Evolutionary conservation across 495 filamentous ascomycete genomes (phyloP), one percentile per base, ranked within the genome.

Genomic region (Neurospora sp.): DNA sequence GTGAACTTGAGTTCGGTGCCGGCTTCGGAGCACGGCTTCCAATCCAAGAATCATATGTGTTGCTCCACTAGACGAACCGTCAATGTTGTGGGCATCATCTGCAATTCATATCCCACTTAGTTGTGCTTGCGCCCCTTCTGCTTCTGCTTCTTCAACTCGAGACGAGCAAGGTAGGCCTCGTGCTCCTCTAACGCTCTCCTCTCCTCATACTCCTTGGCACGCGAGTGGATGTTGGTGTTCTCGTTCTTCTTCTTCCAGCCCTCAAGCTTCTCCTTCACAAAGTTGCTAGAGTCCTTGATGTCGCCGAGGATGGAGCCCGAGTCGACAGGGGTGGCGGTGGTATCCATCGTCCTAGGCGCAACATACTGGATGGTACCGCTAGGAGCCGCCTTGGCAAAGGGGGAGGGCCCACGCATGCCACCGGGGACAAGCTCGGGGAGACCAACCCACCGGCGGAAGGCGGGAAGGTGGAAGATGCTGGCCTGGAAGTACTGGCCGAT

Each of bases 401-500:
- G 5, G 3, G 69, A 62, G 31, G 54, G 54, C 11, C 54, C 54
- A 62, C 54, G 54, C 1, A 40, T 40, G 16, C 71, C 66, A 37
- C 44, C 69, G 1, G 11, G 2, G 76, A 78, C 70, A 11, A 90
- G 86, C 16, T 87, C 83, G 6, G 73, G 75, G 37, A 94, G 81
- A 39, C 86, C 86, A 23, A 88, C 75, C 71, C 76, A 78, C 3
- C 78, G 76, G 11, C 92, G 85, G 74, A 93, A 77, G 39, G 75
- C 77, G 2, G 82, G 76, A 42, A 80, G 80, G 69, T 87, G 83
- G 69, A 93, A 83, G 2, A 89, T 20, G n/a, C 80, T 76, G 2
- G 88, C 78, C 80, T 96, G 93, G 12, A 80, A 62, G 37, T 88
- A 75, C 18, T 89, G 87, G 39, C 92, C 81, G 0, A 86, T 1